A percentile compares a stretch with the other conserved stretches of the same genome.
Conservation (phyloP, 495 filamentous ascomycete genomes). For the Chlorociboria aeruginascens region DNA sequence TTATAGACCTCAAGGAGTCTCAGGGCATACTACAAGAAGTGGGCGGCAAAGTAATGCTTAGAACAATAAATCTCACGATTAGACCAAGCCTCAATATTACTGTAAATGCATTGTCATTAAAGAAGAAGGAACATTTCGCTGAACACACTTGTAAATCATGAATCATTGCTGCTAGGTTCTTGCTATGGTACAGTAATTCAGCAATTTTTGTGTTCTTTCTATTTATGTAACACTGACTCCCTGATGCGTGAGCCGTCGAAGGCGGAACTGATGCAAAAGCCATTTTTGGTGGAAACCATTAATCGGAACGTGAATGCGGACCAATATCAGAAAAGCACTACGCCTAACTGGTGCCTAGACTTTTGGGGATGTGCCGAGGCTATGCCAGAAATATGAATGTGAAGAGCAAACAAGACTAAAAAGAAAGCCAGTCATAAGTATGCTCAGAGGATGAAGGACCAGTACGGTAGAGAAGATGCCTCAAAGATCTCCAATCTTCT, state of each 20-base stretch:
- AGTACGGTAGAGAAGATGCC: conserved; percentile 9
- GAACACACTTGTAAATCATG: neutral
- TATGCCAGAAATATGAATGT: conserved; percentile 18
- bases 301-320: conserved; percentile 14
- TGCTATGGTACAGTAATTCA: conserved; percentile 18
- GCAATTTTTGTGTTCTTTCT: conserved; percentile 17
- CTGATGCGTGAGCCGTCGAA: conserved; percentile 9
- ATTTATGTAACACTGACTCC: conserved; percentile 14
- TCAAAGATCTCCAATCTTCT: conserved; percentile 16
- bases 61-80: neutral
- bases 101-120: too few species aligned
- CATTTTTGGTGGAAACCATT: conserved; percentile 6
- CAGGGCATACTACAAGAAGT: neutral
- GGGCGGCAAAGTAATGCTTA: neutral
- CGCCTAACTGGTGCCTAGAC: conserved; percentile 11
- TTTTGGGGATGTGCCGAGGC: conserved; percentile 16
- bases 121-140: too few species aligned
- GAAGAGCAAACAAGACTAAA: conserved; percentile 10
- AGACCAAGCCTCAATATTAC: too few species aligned
- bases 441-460: conserved; percentile 8
- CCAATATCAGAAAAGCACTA: conserved; percentile 11
- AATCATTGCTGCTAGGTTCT: conserved; percentile 12
- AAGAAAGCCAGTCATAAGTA: conserved; percentile 13
- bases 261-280: conserved; percentile 13
- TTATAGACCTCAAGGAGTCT: neutral